A percentile compares a stretch with the other conserved stretches of the same genome.
Conservation (phyloP, 176 grass and related monocot species). For the Eleusine coracana region DNA sequence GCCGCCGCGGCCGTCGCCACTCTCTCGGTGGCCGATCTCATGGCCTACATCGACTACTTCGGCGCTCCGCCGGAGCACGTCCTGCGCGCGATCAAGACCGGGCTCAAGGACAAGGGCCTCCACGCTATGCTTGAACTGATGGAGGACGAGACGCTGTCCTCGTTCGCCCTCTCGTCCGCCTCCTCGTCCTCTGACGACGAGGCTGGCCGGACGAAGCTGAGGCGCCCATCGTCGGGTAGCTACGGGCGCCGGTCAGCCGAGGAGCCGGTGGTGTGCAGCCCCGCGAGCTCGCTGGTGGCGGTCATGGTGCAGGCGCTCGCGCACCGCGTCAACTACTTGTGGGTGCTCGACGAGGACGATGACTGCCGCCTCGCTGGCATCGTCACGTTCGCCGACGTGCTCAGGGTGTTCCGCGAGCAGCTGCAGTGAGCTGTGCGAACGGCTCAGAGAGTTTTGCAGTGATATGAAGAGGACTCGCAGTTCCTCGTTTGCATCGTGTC, state of each 20-base stretch:
- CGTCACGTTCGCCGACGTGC: constrained; percentile 67
- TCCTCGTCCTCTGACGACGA: constrained; percentile 69
- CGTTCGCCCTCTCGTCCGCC: constrained; percentile 49
- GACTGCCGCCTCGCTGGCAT: constrained; percentile 63
- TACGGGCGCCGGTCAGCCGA: constrained; percentile 55
- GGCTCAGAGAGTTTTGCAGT: constrained; percentile 30
- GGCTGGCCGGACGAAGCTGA: constrained; percentile 16
- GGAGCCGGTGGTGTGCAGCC: constrained; percentile 69
- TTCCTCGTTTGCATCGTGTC: constrained; percentile 25
- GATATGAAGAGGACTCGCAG: constrained; percentile 28
- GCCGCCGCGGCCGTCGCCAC: constrained; percentile 66
- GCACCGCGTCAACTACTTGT: constrained; percentile 66
- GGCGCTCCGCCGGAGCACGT: constrained; percentile 64
- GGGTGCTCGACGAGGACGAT: constrained; percentile 75
- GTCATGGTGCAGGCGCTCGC: constrained; percentile 76
- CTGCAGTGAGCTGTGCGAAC: constrained; percentile 33
- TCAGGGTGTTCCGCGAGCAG: constrained; percentile 70
- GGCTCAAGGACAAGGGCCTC: constrained; percentile 63
- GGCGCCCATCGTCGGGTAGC: constrained; percentile 55
- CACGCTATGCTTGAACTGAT: constrained; percentile 65
- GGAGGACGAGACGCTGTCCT: constrained; percentile 62
- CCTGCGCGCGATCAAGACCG: constrained; percentile 50
- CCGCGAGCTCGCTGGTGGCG: constrained; percentile 74
- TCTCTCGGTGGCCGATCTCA: constrained; percentile 70
- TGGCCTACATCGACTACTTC: constrained; percentile 72